Conservation (phyloP, 2,329 filamentous ascomycete species). For the Pseudogymnoascus sp. region DNA sequence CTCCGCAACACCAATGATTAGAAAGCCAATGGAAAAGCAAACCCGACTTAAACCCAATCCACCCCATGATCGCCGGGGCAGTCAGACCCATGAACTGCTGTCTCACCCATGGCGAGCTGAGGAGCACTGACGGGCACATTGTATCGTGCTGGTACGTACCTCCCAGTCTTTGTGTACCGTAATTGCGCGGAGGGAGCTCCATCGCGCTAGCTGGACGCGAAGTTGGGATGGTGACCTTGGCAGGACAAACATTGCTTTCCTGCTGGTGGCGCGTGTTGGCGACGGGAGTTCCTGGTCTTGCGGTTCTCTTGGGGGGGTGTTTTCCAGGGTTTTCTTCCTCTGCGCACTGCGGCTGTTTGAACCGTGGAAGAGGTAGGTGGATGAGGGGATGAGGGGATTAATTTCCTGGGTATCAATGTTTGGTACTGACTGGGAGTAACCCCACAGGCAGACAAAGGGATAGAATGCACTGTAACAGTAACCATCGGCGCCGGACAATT, state of each 20-base stretch:
- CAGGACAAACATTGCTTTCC: neutral
- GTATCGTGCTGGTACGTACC: neutral
- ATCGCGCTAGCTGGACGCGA: neutral
- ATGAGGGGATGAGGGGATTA: neutral
- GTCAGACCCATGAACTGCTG: neutral
- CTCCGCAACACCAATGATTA: neutral
- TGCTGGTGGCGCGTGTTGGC: neutral
- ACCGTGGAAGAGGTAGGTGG: neutral
- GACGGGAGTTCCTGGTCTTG: conserved; percentile 1
- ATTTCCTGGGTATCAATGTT: neutral
- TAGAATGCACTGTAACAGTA: neutral
- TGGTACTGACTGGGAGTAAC: neutral
- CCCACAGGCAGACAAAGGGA: neutral
- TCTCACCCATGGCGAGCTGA: conserved; percentile 4
- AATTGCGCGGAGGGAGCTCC: neutral
- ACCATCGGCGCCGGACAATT: neutral
- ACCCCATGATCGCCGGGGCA: neutral
- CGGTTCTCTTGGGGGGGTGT: neutral
- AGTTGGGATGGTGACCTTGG: neutral
- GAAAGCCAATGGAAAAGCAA: neutral
- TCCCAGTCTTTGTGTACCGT: neutral
- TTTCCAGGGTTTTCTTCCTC: neutral
- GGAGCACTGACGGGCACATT: neutral
- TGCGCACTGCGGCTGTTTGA: neutral
- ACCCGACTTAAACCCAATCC: neutral